phyloP scores from a whole-genome alignment of 1,139 yeast genomes.

The Yamadazyma songkhlaensis region DNA sequence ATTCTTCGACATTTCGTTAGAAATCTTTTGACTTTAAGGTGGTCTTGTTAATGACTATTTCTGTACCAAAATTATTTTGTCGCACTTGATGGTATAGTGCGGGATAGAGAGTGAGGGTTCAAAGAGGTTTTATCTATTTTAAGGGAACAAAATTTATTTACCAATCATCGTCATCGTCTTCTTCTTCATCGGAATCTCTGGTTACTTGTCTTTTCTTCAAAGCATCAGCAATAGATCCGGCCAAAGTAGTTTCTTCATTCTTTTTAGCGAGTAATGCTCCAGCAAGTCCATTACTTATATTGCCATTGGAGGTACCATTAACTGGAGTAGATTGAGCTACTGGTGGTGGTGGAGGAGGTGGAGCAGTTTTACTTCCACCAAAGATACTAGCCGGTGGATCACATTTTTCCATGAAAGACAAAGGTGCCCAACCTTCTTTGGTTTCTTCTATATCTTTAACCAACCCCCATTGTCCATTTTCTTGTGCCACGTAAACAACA shows the following conservation, averaged over 20 bases:
- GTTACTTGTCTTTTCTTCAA: constrained; percentile 81
- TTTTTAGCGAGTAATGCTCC: constrained; percentile 70
- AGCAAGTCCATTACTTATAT: constrained; percentile 65
- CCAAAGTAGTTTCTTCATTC: constrained; percentile 62
- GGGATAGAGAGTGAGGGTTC: no score
- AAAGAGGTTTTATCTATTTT: no score
- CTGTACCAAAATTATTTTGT: no score
- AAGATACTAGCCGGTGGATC: constrained; percentile 37
- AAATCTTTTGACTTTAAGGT: no score
- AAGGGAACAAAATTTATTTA: constrained; percentile 4
- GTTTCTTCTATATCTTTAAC: constrained; percentile 75
- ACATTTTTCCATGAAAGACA: constrained; percentile 77
- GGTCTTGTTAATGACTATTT: no score
- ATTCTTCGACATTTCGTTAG: constrained; percentile 29
- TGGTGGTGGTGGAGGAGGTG: constrained; percentile 20
- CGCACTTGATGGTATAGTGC: no score
- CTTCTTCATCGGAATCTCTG: constrained; percentile 69
- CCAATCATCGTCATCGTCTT: constrained; percentile 63
- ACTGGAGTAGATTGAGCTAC: constrained; percentile 3
- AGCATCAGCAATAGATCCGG: constrained; percentile 89
- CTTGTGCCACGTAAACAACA: constrained; percentile 66
- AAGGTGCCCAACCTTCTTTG: constrained; percentile 96
- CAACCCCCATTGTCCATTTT: constrained; percentile 87
- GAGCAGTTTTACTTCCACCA: constrained; percentile 31
- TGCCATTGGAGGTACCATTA: constrained; percentile 13